Conservation (phyloP, 1,284 basidiomycete genomes). For the Vanrija humicola region DNA sequence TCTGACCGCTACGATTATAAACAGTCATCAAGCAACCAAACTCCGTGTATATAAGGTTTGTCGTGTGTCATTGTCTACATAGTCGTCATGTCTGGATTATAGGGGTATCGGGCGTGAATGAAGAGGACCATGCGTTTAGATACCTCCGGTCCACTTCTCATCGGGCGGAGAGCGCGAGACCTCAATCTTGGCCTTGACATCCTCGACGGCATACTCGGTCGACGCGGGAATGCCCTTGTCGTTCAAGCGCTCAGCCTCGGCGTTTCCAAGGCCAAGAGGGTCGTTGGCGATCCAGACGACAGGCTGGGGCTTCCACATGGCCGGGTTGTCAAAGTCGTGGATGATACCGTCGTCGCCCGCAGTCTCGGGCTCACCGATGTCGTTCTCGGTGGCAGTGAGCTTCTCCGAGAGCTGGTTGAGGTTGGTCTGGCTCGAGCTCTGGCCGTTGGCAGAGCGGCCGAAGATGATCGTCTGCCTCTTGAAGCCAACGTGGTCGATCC, state of each 20-base stretch:
- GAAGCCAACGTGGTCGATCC: conserved; percentile 45
- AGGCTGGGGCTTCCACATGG: conserved; percentile 48
- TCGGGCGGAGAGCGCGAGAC: conserved; percentile 44
- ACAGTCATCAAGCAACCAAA: not conserved
- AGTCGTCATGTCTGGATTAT: no score
- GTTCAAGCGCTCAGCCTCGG: conserved; percentile 42
- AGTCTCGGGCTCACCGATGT: conserved; percentile 9
- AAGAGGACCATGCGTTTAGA: no score
- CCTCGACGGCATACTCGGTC: conserved; percentile 43
- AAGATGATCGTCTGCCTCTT: conserved; percentile 33
- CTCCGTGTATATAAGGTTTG: no score
- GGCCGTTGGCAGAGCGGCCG: conserved; percentile 4
- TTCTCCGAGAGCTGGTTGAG: conserved; percentile 21
- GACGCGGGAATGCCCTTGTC: conserved; percentile 40
- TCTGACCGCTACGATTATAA: not conserved
- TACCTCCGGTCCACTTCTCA: conserved; percentile 31
- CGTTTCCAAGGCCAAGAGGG: conserved; percentile 43
- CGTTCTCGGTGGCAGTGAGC: conserved; percentile 4
- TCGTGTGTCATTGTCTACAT: no score
- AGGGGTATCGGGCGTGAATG: no score
- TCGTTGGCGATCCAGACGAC: conserved; percentile 49
- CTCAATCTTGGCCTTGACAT: conserved; percentile 40
- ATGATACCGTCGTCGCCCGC: conserved; percentile 21
- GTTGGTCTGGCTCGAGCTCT: conserved; percentile 16
- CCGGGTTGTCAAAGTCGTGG: conserved; percentile 49